Conservation (phyloP, 2,329 filamentous ascomycete species). For the Nothomitra cinnamomea region DNA sequence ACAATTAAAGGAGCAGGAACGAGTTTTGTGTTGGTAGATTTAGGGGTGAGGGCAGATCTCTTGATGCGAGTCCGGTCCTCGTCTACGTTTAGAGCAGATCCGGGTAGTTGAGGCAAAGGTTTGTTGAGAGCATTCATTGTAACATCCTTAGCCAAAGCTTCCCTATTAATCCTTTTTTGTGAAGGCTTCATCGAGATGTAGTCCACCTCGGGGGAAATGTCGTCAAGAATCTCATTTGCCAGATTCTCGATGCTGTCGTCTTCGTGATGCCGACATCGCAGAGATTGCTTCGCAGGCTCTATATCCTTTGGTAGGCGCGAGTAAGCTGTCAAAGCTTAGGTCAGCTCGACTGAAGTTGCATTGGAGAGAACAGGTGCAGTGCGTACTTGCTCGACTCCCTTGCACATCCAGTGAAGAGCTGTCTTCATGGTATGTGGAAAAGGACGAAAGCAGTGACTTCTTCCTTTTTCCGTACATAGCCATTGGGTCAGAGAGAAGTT, state of each 20-base stretch:
- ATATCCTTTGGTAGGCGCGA: background rate
- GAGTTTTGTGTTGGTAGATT: background rate
- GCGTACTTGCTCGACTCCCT: background rate
- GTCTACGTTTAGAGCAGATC: background rate
- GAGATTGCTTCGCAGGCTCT: background rate
- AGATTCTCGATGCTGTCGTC: background rate
- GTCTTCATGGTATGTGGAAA: background rate
- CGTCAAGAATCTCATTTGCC: background rate
- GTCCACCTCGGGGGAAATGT: background rate
- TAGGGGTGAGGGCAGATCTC: background rate
- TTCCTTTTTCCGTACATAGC: constrained; percentile 11
- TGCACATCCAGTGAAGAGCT: background rate
- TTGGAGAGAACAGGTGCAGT: background rate
- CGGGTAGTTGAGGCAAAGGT: constrained; percentile 1
- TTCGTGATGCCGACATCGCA: background rate
- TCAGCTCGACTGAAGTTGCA: background rate
- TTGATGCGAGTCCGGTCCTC: background rate
- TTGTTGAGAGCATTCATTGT: background rate
- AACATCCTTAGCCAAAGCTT: background rate
- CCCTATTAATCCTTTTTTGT: background rate
- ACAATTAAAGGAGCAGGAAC: background rate
- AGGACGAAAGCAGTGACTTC: constrained; percentile 7
- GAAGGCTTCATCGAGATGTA: background rate
- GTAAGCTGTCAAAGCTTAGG: background rate
- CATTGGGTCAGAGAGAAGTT: constrained; percentile 1